Percentiles rank a stretch among this genome's conserved stretches.
Evolutionary conservation across 2,329 filamentous ascomycete genomes (phyloP).

Genomic region (Pseudogymnoascus sp.): DNA sequence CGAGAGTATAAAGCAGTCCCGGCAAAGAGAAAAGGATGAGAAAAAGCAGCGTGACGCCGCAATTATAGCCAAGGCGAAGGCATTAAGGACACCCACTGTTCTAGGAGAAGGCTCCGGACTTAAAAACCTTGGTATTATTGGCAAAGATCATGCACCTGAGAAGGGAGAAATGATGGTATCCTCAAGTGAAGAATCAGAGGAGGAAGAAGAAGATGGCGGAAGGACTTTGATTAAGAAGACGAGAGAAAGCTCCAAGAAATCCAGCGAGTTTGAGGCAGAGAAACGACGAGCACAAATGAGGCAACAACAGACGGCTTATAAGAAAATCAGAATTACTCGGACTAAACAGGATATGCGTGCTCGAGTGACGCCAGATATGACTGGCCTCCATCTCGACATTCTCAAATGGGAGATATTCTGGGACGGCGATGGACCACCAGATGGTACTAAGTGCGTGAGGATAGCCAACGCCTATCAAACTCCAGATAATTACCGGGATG

Average conservation of each 20-base stretch:
- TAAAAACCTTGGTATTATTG: constrained; percentile 59
- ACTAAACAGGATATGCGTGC: constrained; percentile 92
- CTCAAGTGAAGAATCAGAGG: constrained; percentile 54
- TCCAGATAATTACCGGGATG: constrained; percentile 73
- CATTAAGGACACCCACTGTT: constrained; percentile 47
- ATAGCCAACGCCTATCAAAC: constrained; percentile 74
- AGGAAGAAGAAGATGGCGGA: constrained; percentile 68
- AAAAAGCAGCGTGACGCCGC: constrained; percentile 65
- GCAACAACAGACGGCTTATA: constrained; percentile 61
- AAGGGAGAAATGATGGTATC: constrained; percentile 88
- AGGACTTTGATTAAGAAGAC: constrained; percentile 39
- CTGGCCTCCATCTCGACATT: constrained; percentile 74
- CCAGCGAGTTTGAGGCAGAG: constrained; percentile 39
- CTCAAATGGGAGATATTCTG: constrained; percentile 95
- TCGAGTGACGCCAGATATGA: constrained; percentile 81
- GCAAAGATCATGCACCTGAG: constrained; percentile 68
- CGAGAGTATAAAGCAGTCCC: constrained; percentile 28
- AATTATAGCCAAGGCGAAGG: constrained; percentile 62
- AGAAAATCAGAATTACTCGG: constrained; percentile 72
- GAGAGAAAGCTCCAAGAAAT: constrained; percentile 29
- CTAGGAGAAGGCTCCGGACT: constrained; percentile 73
- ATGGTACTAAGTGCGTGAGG: constrained; percentile 61
- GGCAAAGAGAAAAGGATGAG: constrained; percentile 67
- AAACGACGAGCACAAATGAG: constrained; percentile 43
- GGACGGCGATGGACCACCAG: constrained; percentile 76